phyloP scores from a whole-genome alignment of 2,329 filamentous ascomycete genomes.

The Penicillium griseofulvum region DNA sequence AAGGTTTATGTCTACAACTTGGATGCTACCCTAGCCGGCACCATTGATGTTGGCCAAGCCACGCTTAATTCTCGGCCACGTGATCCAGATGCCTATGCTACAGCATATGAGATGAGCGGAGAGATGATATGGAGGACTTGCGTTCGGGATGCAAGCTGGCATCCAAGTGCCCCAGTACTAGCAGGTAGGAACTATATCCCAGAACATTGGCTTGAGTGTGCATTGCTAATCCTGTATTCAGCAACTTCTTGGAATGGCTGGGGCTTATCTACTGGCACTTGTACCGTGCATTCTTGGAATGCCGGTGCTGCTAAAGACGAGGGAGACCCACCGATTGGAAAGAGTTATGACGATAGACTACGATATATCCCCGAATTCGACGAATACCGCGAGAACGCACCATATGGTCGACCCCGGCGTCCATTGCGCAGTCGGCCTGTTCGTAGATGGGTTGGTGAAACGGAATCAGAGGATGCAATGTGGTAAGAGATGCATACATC shows the following conservation, averaged over 20 bases:
- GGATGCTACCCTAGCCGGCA: slow-evolving; percentile 77
- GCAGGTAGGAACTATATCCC: slow-evolving; percentile 51
- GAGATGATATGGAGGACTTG: slow-evolving; percentile 69
- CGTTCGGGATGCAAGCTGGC: slow-evolving; percentile 87
- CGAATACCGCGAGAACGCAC: slow-evolving; percentile 24
- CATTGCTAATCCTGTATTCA: slow-evolving; percentile 31
- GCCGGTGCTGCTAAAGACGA: slow-evolving; percentile 64
- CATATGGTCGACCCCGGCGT: slow-evolving; percentile 9
- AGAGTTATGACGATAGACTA: slow-evolving; percentile 61
- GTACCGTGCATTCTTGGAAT: slow-evolving; percentile 75
- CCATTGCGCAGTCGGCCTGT: slow-evolving; percentile 25
- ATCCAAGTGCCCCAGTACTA: slow-evolving; percentile 77
- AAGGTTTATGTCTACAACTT: slow-evolving; percentile 90
- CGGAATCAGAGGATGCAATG: slow-evolving; percentile 11
- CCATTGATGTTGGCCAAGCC: slow-evolving; percentile 72
- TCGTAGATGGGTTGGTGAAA: slow-evolving; percentile 11
- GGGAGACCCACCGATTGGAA: slow-evolving; percentile 57
- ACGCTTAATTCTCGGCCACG: slow-evolving; percentile 63
- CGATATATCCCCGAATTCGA: slow-evolving; percentile 48
- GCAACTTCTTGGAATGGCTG: slow-evolving; percentile 82
- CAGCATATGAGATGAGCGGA: slow-evolving; percentile 56
- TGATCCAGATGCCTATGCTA: slow-evolving; percentile 52
- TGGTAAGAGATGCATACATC: slow-evolving; percentile 10
- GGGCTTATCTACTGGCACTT: slow-evolving; percentile 70
- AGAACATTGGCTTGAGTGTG: neutral